Conservation (phyloP, 2,329 filamentous ascomycete genomes). For the Diaporthe helianthi region DNA sequence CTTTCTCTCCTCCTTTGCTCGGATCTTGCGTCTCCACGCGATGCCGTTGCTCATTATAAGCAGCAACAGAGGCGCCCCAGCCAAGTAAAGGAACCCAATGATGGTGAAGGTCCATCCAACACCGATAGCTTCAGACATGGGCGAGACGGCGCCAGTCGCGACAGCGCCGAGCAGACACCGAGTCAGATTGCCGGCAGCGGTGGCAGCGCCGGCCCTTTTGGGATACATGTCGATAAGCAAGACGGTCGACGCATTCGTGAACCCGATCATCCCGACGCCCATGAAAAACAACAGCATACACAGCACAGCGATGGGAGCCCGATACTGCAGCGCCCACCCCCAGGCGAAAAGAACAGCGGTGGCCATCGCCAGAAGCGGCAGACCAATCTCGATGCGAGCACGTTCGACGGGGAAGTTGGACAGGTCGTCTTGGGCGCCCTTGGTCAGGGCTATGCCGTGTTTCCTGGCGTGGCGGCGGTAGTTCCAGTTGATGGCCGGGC, state of each 20-base stretch:
- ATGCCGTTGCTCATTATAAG: constrained; percentile 52
- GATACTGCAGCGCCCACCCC: constrained; percentile 58
- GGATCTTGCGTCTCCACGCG: constrained; percentile 50
- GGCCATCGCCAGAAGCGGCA: constrained; percentile 59
- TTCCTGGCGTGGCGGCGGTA: constrained; percentile 66
- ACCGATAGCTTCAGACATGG: constrained; percentile 59
- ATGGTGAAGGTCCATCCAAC: constrained; percentile 60
- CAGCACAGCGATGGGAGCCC: constrained; percentile 52
- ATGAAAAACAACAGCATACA: constrained; percentile 55
- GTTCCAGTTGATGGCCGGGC: constrained; percentile 70
- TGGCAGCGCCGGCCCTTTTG: constrained; percentile 58
- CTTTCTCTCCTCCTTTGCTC: constrained; percentile 40
- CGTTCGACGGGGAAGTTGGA: constrained; percentile 58
- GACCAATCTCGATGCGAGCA: constrained; percentile 55
- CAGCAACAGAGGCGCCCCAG: constrained; percentile 49
- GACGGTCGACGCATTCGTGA: constrained; percentile 59
- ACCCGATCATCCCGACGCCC: constrained; percentile 59
- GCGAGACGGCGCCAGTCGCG: constrained; percentile 58
- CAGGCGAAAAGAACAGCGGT: constrained; percentile 55
- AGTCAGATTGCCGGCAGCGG: constrained; percentile 63
- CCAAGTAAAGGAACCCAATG: constrained; percentile 51
- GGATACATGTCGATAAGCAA: constrained; percentile 65
- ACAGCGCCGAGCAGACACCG: constrained; percentile 62
- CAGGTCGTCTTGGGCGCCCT: constrained; percentile 58
- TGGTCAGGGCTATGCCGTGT: constrained; percentile 60